These are phyloP conservation scores for Yarrowia sp. DNA, from an alignment of 805 yeast genomes.

Conservation along the genomic window DNA sequence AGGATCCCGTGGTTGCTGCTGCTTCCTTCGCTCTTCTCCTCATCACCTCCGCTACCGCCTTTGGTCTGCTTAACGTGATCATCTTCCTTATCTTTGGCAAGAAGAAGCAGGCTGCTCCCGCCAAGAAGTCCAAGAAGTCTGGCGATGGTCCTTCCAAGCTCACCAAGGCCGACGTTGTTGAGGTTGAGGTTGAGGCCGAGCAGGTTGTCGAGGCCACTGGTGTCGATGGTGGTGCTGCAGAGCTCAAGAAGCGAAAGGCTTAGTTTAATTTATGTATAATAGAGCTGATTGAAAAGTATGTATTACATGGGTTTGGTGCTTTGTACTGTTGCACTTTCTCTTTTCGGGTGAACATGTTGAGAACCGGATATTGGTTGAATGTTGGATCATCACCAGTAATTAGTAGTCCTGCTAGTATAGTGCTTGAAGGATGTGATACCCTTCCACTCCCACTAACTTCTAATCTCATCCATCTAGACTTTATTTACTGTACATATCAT, in stretches of 20 bases:
- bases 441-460: not conserved
- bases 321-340: not conserved
- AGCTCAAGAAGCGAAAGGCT: constrained; percentile 23
- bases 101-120: constrained; percentile 39
- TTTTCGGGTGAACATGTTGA: not conserved
- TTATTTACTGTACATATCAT: not conserved
- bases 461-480: constrained; percentile 2
- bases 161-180: constrained; percentile 57
- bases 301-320: not conserved
- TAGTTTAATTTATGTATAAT: constrained; percentile 39
- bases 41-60: constrained; percentile 31
- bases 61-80: constrained; percentile 33
- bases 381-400: too few species aligned
- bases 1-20: constrained; percentile 40
- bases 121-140: constrained; percentile 61
- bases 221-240: not conserved
- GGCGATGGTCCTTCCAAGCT: constrained; percentile 60
- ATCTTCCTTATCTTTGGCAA: constrained; percentile 22
- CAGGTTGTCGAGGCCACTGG: constrained; percentile 68
- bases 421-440: too few species aligned
- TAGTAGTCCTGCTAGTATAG: too few species aligned
- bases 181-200: constrained; percentile 61
- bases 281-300: not conserved
- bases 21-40: constrained; percentile 32
- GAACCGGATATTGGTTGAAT: not conserved